These are phyloP conservation scores for Hyaloperonospora arabidopsidis DNA, from an alignment of 352 stramenopile genomes.

Conservation along the genomic window DNA sequence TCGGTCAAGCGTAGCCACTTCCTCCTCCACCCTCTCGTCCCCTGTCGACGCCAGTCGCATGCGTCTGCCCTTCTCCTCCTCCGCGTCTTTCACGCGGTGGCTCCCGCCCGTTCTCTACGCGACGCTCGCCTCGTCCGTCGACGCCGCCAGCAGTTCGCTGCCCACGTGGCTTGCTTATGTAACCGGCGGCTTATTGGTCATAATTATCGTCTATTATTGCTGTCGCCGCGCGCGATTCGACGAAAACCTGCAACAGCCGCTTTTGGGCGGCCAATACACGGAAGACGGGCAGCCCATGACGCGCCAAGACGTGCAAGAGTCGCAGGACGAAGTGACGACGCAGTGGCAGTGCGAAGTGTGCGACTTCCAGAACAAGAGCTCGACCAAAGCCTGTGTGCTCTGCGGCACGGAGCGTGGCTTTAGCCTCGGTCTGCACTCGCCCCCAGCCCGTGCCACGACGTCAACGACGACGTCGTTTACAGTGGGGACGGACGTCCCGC, in stretches of 20 bases:
- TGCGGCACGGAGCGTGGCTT: conserved; percentile 81
- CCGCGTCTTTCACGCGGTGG: no score
- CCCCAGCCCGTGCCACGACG: conserved; percentile 3
- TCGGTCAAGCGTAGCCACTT: no score
- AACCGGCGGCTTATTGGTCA: conserved; percentile 68
- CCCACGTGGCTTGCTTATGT: conserved; percentile 81
- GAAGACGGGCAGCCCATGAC: conserved; percentile 83
- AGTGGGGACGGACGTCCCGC: conserved; percentile 34
- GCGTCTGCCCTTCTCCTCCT: no score
- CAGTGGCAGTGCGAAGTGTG: conserved; percentile 86
- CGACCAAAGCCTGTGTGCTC: conserved; percentile 61
- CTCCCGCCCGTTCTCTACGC: conserved; percentile 18
- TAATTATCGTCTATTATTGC: conserved; percentile 88
- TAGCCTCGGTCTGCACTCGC: conserved; percentile 54
- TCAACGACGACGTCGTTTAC: conserved; percentile 22
- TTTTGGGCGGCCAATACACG: conserved; percentile 80
- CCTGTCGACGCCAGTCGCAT: no score
- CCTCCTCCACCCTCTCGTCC: no score
- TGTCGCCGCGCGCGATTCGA: conserved; percentile 79
- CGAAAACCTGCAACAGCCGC: conserved; percentile 78
- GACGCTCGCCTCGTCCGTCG: conserved; percentile 29
- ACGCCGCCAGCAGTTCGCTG: conserved; percentile 39
- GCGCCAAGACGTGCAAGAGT: conserved; percentile 79
- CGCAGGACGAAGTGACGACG: conserved; percentile 66
- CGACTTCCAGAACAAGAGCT: conserved; percentile 85